A percentile compares a stretch with the other conserved stretches of the same genome.
Conservation (phyloP, 2,329 filamentous ascomycete genomes). For the Aspergillus alliaceus region DNA sequence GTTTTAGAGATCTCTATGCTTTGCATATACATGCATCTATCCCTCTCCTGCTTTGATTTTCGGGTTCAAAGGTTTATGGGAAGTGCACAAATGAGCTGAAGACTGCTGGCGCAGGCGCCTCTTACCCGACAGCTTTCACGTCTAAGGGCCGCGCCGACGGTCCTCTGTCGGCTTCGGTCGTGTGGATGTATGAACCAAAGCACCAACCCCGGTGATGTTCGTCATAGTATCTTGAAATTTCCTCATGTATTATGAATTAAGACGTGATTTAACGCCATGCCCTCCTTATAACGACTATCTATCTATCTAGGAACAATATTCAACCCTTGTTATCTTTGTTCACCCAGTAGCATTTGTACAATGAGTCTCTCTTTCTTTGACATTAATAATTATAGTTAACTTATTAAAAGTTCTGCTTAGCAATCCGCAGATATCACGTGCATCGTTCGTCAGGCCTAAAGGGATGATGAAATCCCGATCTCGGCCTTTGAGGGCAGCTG, state of each 20-base stretch:
- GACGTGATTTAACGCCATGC: background rate
- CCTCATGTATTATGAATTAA: conserved; percentile 3
- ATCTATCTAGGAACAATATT: no score
- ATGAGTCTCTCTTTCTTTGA: background rate
- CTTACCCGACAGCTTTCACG: background rate
- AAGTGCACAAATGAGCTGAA: conserved; percentile 1
- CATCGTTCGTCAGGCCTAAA: background rate
- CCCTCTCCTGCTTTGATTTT: background rate
- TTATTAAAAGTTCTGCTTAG: background rate
- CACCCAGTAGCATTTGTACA: no score
- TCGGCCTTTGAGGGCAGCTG: background rate
- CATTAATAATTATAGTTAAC: background rate
- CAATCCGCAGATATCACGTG: background rate
- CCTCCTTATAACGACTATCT: background rate
- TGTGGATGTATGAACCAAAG: background rate
- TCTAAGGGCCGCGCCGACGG: no score
- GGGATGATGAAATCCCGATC: background rate
- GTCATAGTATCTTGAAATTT: background rate
- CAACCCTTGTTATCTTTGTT: no score
- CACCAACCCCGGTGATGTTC: background rate
- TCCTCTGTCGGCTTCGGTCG: no score
- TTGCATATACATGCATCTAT: background rate
- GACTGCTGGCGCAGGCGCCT: conserved; percentile 10
- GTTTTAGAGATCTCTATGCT: background rate
- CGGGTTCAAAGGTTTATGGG: background rate